Conservation (phyloP, 768 basidiomycete genomes). For the Hemileccinum impolitum region DNA sequence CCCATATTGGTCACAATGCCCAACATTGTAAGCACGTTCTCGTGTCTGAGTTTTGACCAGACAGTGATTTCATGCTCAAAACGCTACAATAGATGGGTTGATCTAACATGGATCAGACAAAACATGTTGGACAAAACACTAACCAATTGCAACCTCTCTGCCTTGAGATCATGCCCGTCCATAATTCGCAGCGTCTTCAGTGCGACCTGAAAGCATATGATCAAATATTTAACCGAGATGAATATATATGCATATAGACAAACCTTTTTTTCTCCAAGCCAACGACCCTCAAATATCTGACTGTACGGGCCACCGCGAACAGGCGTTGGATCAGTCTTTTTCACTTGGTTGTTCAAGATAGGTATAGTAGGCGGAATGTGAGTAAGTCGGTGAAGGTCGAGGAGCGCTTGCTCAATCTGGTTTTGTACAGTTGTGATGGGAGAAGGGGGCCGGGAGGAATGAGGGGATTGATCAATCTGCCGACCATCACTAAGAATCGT, state of each 20-base stretch:
- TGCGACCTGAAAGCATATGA: constrained; percentile 42
- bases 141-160: constrained; percentile 39
- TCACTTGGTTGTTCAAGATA: constrained; percentile 51
- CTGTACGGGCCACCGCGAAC: constrained; percentile 52
- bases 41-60: constrained; percentile 50
- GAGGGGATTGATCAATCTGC: constrained; percentile 22
- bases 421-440: constrained; percentile 28
- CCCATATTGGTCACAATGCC: constrained; percentile 55
- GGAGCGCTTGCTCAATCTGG: constrained; percentile 44
- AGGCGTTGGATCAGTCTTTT: constrained; percentile 32
- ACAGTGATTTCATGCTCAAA: constrained; percentile 54
- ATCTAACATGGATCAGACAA: background rate
- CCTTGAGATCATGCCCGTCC: constrained; percentile 40
- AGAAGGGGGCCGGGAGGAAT: constrained; percentile 20
- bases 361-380: constrained; percentile 54
- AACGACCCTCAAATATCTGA: constrained; percentile 51
- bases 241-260: background rate
- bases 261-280: constrained; percentile 55
- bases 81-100: constrained; percentile 33
- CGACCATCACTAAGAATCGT: constrained; percentile 18
- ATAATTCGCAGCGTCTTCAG: constrained; percentile 51
- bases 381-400: constrained; percentile 46
- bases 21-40: constrained; percentile 47
- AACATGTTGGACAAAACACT: background rate
- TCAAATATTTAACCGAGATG: background rate